Conservation (phyloP, 192 early-diverging fungal species). For the Diversispora epigaea region DNA sequence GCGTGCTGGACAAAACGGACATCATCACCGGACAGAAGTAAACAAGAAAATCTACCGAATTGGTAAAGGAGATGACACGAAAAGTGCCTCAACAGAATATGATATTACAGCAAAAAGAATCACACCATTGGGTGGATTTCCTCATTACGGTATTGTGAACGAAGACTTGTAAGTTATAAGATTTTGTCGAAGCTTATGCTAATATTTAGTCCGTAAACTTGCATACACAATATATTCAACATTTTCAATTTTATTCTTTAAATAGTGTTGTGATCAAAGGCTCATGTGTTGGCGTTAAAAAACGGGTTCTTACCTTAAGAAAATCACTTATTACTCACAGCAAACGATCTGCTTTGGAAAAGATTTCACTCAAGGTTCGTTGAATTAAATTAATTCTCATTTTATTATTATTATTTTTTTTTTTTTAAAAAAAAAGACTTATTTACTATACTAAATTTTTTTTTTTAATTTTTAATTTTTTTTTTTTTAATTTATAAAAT, state of each 20-base stretch:
- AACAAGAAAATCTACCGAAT: slow-evolving; percentile 99
- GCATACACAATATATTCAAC: background rate
- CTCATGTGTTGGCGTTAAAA: slow-evolving; percentile 92
- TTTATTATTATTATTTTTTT: no score
- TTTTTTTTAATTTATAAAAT: background rate
- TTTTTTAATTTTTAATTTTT: background rate
- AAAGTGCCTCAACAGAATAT: slow-evolving; percentile 91
- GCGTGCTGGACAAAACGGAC: slow-evolving; percentile 99
- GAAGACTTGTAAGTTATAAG: slow-evolving; percentile 72
- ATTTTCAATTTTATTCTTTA: background rate
- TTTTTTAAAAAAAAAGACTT: background rate
- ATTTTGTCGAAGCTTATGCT: background rate
- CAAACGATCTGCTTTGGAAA: slow-evolving; percentile 94
- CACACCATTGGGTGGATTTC: slow-evolving; percentile 99
- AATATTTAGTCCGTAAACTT: background rate
- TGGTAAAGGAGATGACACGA: slow-evolving; percentile 80
- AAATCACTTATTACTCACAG: slow-evolving; percentile 97
- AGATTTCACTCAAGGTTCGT: slow-evolving; percentile 79
- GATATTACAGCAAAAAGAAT: slow-evolving; percentile 95
- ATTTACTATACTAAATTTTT: background rate
- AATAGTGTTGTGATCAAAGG: slow-evolving; percentile 92
- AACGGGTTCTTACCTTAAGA: slow-evolving; percentile 95
- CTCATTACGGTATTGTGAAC: slow-evolving; percentile 98
- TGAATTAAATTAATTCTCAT: no score
- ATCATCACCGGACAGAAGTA: slow-evolving; percentile 99